phyloP scores from a whole-genome alignment of 208 protist genomes.

The Acanthamoeba triangularis region DNA sequence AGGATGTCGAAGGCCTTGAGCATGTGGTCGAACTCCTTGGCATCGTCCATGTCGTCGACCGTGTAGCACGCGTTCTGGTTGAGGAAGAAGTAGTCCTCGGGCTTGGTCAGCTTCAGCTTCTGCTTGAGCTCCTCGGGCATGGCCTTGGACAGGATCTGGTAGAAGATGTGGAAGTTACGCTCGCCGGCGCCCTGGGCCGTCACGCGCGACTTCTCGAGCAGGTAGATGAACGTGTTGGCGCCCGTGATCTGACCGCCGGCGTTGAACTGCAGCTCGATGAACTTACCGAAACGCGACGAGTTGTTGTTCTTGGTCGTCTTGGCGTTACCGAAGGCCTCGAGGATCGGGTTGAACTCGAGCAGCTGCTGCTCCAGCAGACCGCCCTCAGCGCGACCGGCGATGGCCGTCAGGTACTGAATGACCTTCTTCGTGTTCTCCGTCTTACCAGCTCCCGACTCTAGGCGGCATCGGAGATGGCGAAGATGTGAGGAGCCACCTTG shows the following conservation, averaged over 20 bases:
- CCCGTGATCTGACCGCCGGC: slow-evolving; percentile 83
- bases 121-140: slow-evolving; percentile 68
- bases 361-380: slow-evolving; percentile 87
- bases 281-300: slow-evolving; percentile 91
- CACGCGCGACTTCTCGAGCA: slow-evolving; percentile 86
- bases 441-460: slow-evolving; percentile 91
- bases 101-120: slow-evolving; percentile 72
- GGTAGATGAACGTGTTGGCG: slow-evolving; percentile 85
- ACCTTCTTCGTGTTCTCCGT: slow-evolving; percentile 92
- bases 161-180: slow-evolving; percentile 98
- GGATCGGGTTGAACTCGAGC: slow-evolving; percentile 87
- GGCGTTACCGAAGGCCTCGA: slow-evolving; percentile 89
- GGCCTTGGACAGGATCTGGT: slow-evolving; percentile 90
- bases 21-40: slow-evolving; percentile 86
- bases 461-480: slow-evolving; percentile 85
- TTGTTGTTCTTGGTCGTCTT: slow-evolving; percentile 90
- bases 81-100: slow-evolving; percentile 93
- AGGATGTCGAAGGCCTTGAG: slow-evolving; percentile 95
- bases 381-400: slow-evolving; percentile 54
- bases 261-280: slow-evolving; percentile 89
- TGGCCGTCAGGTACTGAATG: slow-evolving; percentile 89
- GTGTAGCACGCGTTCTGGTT: slow-evolving; percentile 88
- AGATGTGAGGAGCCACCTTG: slow-evolving; percentile 87
- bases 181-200: slow-evolving; percentile 89
- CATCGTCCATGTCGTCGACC: slow-evolving; percentile 94